Conservation (phyloP, 345 rosid species). For the Brassica cretica region DNA sequence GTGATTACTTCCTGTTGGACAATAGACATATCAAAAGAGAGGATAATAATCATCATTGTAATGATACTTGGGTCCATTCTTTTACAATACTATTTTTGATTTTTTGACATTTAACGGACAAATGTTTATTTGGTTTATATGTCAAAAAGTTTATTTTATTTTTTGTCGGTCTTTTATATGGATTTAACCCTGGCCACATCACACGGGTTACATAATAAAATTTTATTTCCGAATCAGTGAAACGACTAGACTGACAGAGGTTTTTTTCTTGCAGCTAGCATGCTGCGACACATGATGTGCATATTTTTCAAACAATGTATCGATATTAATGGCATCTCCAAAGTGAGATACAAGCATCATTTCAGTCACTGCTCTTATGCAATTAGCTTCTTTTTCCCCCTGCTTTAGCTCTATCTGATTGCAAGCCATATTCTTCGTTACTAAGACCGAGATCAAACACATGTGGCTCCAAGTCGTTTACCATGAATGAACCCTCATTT, state of each 20-base stretch:
- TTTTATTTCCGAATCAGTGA: constrained; percentile 16
- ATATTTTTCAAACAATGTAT: constrained; percentile 43
- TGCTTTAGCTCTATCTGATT: constrained; percentile 1
- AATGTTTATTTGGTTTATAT: constrained; percentile 8
- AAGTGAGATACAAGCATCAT: constrained; percentile 57
- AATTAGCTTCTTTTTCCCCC: constrained; percentile 39
- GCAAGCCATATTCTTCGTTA: constrained; percentile 9
- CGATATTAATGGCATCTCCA: constrained; percentile 40
- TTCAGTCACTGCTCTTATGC: constrained; percentile 60
- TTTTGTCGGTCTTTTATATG: too few species aligned
- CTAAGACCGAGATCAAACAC: constrained; percentile 20
- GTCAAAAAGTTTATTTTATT: too few species aligned
- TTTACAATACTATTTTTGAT: neutral
- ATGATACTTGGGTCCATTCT: constrained; percentile 39
- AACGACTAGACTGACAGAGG: constrained; percentile 16
- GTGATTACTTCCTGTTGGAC: constrained; percentile 43
- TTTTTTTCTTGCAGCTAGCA: constrained; percentile 33
- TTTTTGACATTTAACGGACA: constrained; percentile 28
- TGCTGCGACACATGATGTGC: constrained; percentile 31
- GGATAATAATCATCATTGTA: constrained; percentile 7
- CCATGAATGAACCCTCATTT: constrained; percentile 42
- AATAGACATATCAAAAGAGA: neutral
- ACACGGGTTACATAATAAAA: neutral
- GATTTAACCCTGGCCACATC: too few species aligned
- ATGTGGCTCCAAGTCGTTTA: constrained; percentile 29